Base-by-base conservation (phyloP, 2,329 filamentous ascomycete species). In the Neoscytalidium dimidiatum region DNA sequence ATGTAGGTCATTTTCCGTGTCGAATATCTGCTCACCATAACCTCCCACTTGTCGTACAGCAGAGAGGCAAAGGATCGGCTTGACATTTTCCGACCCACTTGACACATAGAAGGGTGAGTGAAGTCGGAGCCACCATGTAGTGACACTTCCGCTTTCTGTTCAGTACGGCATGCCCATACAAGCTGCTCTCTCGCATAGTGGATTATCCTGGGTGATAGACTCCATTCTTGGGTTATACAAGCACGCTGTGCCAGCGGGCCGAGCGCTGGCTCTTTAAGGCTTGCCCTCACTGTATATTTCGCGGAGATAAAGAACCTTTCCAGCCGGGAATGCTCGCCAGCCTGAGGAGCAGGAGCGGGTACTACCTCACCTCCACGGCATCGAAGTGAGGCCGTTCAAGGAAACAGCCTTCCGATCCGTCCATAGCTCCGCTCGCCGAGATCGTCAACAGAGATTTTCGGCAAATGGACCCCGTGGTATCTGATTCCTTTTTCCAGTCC, bases 1-100 rank as follows among this genome's bases (percentile, higher is more conserved):
- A 28, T 23, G 29, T 58, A 35, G 14, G 64, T 64, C n/a, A 66
- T 48, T 13, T 43, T 19, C 6, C 66, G 64, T 6, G 29, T 9
- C 4, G 35, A 35, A 17, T 66, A 67, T 19, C 17, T 13, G 3
- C 14, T 19, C 3, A 44, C 21, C 9, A 58, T n/a, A 11, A 6
- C 5, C 5, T 43, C 5, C 53, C 53, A 58, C 8, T 3, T 29
- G 3, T 49, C 3, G 17, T 49, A 49, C 3, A 49, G 1, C 1
- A 4, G 26, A 21, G 21, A 8, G 3, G 19, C 43, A n/a, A 7
- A 8, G n/a, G 3, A 33, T 5, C 31, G 11, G 13, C 5, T 4
- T 23, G 14, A 2, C n/a, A 6, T 5, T 1, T 3, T 23, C 13
- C 4, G 8, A 19, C n/a, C 43, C 6, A 21, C 11, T 49, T 49